Percentiles rank a stretch among this genome's conserved stretches.
These are phyloP conservation scores for Podila epigama DNA, from an alignment of 192 early-diverging fungal genomes.

Conservation along the genomic window DNA sequence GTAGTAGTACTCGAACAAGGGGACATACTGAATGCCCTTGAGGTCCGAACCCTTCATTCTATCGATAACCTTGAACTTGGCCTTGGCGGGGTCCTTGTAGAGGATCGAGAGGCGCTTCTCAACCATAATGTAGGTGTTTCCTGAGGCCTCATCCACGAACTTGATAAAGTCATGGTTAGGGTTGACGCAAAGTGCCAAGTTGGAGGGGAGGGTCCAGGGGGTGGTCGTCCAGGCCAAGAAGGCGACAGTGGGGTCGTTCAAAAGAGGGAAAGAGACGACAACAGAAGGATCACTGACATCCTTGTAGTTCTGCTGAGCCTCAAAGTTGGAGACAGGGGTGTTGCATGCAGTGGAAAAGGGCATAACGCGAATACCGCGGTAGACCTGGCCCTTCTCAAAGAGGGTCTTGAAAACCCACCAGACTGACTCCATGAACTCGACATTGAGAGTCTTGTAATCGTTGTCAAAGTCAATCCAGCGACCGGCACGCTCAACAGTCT, in stretches of 20 bases:
- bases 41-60: constrained; percentile 80
- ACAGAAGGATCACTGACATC: constrained; percentile 97
- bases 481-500: constrained; percentile 93
- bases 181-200: constrained; percentile 93
- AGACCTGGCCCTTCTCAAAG: constrained; percentile 93
- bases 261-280: constrained; percentile 93
- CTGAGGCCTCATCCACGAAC: constrained; percentile 87
- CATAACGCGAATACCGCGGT: constrained; percentile 94
- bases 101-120: constrained; percentile 84
- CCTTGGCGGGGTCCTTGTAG: constrained; percentile 97
- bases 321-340: constrained; percentile 97
- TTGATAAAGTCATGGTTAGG: constrained; percentile 96
- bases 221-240: constrained; percentile 99
- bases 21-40: constrained; percentile 89
- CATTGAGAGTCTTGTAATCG: constrained; percentile 98
- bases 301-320: constrained; percentile 96
- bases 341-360: constrained; percentile 93
- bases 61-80: constrained; percentile 87
- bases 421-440: constrained; percentile 96
- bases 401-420: constrained; percentile 99
- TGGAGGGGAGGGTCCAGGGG: constrained; percentile 97
- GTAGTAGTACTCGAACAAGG: constrained; percentile 86
- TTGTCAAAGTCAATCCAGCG: constrained; percentile 99
- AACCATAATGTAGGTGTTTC: constrained; percentile 84
- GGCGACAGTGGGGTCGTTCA: constrained; percentile 75